A percentile compares a stretch with the other conserved stretches of the same genome.
phyloP scores from a whole-genome alignment of 148 eudicot species.

The Camellia japonica region DNA sequence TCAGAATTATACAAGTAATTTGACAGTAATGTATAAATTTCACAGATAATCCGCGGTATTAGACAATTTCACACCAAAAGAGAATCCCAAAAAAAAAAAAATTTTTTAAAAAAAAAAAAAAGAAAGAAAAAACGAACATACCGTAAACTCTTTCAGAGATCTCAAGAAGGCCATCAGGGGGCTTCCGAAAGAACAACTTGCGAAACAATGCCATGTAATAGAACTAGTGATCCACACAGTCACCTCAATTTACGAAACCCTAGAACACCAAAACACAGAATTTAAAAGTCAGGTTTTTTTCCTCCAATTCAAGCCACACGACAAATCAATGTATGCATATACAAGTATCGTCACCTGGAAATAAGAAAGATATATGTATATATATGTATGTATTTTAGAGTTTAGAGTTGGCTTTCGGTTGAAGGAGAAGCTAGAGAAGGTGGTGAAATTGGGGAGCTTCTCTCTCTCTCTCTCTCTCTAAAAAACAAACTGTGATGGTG shows the following conservation, averaged over 20 bases:
- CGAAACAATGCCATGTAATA: slow-evolving; percentile 60
- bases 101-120: not conserved
- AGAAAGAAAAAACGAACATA: slow-evolving; percentile 12
- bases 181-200: slow-evolving; percentile 70
- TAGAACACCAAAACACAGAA: slow-evolving; percentile 1
- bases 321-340: not conserved
- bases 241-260: slow-evolving; percentile 11
- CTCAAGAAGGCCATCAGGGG: slow-evolving; percentile 93
- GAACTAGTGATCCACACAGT: not conserved
- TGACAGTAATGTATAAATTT: not conserved
- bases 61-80: not conserved
- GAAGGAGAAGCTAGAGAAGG: not conserved
- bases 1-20: not conserved
- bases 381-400: not conserved
- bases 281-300: not conserved
- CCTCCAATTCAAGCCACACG: not conserved
- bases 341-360: not conserved
- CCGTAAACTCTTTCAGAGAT: slow-evolving; percentile 82
- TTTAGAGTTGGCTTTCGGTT: not conserved
- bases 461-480: not conserved
- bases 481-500: not conserved
- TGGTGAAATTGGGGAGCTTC: not conserved
- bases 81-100: not conserved
- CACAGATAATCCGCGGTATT: not conserved
- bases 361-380: not conserved